Percentiles rank a stretch among this genome's conserved stretches.
phyloP scores from a whole-genome alignment of 169 alveolate genomes.

The Toxoplasma gondii region DNA sequence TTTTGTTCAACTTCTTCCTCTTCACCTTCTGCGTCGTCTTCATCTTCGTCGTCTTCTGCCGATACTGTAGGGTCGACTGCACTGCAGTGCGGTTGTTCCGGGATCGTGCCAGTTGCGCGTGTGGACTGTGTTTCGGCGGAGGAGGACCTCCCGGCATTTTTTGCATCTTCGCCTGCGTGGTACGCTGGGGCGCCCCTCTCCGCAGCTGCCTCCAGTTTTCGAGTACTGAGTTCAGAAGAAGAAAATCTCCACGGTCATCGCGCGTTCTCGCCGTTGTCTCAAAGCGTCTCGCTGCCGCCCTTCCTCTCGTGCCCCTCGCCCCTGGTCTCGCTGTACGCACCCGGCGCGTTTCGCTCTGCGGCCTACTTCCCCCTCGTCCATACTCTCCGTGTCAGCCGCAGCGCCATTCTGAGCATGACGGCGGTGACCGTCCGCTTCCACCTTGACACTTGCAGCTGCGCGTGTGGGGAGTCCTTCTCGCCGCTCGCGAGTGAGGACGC shows the following conservation, averaged over 20 bases:
- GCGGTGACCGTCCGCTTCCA: not conserved
- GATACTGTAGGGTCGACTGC: no score
- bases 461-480: not conserved
- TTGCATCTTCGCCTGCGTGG: no score
- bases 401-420: slow-evolving; percentile 1
- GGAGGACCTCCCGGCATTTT: no score
- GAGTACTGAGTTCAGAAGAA: no score
- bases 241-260: not conserved
- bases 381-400: not conserved
- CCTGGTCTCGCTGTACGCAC: not conserved
- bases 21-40: no score
- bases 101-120: no score
- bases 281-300: not conserved
- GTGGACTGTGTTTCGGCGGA: no score
- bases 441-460: not conserved
- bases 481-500: not conserved
- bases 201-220: no score
- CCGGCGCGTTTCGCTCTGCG: not conserved
- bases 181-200: no score
- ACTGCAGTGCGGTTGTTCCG: no score
- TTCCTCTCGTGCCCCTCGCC: not conserved
- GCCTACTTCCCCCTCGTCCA: not conserved
- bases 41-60: no score
- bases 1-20: no score
- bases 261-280: not conserved